Evolutionary conservation across 2,329 filamentous ascomycete genomes (phyloP), one percentile per base, ranked within the genome.

Genomic region (Zymoseptoria crescenta): DNA sequence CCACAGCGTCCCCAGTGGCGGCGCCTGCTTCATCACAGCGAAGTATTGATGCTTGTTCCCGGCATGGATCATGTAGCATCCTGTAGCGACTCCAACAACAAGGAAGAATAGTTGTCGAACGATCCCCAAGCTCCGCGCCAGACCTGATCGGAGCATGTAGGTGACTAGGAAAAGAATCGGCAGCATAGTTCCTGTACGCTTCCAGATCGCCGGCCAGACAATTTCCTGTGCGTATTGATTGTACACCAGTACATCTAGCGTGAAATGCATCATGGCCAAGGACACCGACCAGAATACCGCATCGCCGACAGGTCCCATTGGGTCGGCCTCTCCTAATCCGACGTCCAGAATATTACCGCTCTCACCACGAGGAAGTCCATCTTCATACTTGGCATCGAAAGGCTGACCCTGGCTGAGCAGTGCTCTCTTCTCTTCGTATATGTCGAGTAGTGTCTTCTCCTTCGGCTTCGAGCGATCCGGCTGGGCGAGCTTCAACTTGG

Each of bases 1-100:
- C 92, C 93, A 97, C 19, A 97, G 74, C 49, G 89, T 93, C 0
- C 91, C 94, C 13, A 96, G 73, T 4, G 91, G 86, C n/a, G 94
- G 94, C 0, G 91, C 88, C 63, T 85, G 86, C 77, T 96, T 95
- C 90, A 97, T 92, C 20, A 96, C 86, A 6, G 88, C 88, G 66
- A 95, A 85, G 69, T 96, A 97, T 4, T 87, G 84, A 64, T 86
- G 83, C 29, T 79, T 81, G 69, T 96, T 97, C 27, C 88, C 91
- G 56, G 92, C 84, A 65, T 89, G 80, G 54, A 97, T 86, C 62
- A 96, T 78, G 73, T 91, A 92, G 74, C 86, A 89, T 1, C 94
- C 94, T 0, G 84, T 77, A 8, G 70, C 72, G 7, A 87, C 74
- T 64, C 87, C 85, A 24, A 80, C 76, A 16, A 69, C 69, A 61